Evolutionary conservation across 495 filamentous ascomycete genomes (phyloP), one percentile per base, ranked within the genome.

Genomic region (Pseudomonodictys pantanalensis): DNA sequence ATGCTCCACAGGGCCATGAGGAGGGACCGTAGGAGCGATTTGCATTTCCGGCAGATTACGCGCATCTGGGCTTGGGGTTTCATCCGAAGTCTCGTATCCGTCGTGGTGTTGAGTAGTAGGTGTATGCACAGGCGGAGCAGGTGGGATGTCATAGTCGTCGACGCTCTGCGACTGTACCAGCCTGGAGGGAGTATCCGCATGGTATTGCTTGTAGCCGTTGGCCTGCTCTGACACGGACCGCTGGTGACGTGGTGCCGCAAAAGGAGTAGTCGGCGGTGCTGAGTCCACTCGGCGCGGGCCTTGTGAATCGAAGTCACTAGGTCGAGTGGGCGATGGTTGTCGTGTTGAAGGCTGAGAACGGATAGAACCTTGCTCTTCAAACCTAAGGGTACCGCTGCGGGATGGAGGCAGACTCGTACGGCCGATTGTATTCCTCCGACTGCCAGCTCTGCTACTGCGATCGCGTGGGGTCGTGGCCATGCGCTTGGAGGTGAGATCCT

Each of bases 401-500:
- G 64, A 61, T 7, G 64, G 64, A 47, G 81, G 78, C 50, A 91
- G 74, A 65, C 88, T 93, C 52, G 86, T 78, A 48, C 89, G 82
- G 58, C 85, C 85, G 48, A 79, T 81, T 66, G 87, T 89, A 48
- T 83, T 82, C 49, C 77, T 72, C 18, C 79, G 67, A 64, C 78
- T 76, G 33, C 71, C 69, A n/a, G 72, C 75, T 69, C 73, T 56
- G 82, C 79, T 62, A 79, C n/a, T n/a, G n/a, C 77, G 25, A 77
- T 72, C 23, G 71, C 70, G 76, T 6, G 64, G 65, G n/a, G 35
- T 43, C 1, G 60, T n/a, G 10, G 49, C 8, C 81, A 95, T 91
- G 9, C 91, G 86, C 29, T 82, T 83, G n/a, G 86, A 79, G 1
- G 95, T 97, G 39, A 93, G 77, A 52, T 96, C 90, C 75, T 97